phyloP scores from a whole-genome alignment of 495 filamentous ascomycete genomes.

The Opeltia flavorubescens region DNA sequence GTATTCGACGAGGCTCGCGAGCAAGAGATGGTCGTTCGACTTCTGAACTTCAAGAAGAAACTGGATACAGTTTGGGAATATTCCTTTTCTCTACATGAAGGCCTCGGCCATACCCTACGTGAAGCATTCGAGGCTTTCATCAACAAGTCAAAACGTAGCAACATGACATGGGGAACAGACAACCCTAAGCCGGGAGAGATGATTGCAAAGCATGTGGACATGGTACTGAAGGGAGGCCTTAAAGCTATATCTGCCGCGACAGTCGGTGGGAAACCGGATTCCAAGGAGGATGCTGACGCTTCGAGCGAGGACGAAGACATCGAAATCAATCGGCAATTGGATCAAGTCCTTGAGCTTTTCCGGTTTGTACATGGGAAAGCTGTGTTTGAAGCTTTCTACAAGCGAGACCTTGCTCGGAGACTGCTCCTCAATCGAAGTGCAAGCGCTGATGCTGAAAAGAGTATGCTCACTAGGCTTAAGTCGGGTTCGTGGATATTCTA shows the following conservation, averaged over 20 bases:
- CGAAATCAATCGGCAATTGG: constrained; percentile 77
- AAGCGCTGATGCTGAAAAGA: constrained; percentile 85
- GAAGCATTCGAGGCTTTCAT: constrained; percentile 82
- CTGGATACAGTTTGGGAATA: constrained; percentile 59
- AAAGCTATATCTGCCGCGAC: constrained; percentile 43
- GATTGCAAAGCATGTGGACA: constrained; percentile 95
- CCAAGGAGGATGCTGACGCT: constrained; percentile 40
- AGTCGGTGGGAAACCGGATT: constrained; percentile 6
- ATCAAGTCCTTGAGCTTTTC: constrained; percentile 85
- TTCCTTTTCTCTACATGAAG: constrained; percentile 60
- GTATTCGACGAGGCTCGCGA: constrained; percentile 64
- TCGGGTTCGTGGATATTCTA: constrained; percentile 33
- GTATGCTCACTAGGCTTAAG: constrained; percentile 83
- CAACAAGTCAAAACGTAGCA: constrained; percentile 61
- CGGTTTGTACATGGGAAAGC: constrained; percentile 94
- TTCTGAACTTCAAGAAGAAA: constrained; percentile 69
- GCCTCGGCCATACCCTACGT: constrained; percentile 58
- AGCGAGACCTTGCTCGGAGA: constrained; percentile 82
- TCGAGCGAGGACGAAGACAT: constrained; percentile 66
- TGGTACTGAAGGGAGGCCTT: constrained; percentile 71
- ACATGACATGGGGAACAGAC: constrained; percentile 54
- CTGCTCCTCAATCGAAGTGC: constrained; percentile 84
- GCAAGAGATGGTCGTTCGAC: constrained; percentile 72
- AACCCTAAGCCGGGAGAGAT: constrained; percentile 94
- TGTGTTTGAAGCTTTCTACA: constrained; percentile 97